A percentile compares a stretch with the other conserved stretches of the same genome.
Conservation (phyloP, 352 stramenopile genomes). For the Blastocystis sp. region DNA sequence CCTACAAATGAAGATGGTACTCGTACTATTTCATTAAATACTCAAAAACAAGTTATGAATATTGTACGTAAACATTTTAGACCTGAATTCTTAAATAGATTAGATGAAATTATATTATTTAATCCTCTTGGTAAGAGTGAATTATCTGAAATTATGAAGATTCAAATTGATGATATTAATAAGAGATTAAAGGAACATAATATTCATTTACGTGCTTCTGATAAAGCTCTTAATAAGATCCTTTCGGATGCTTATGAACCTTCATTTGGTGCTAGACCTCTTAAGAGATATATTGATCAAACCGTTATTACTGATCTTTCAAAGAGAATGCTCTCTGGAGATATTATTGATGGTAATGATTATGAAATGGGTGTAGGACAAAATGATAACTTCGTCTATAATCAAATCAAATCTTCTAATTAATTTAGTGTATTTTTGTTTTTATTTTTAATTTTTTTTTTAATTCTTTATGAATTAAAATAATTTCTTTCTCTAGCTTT, state of each 20-base stretch:
- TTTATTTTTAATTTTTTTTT: too few relatives aligned
- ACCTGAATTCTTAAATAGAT: slow-evolving; percentile 80
- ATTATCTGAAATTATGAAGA: slow-evolving; percentile 68
- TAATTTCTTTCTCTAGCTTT: too few relatives aligned
- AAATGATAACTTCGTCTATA: too few relatives aligned
- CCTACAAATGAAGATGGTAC: slow-evolving; percentile 52
- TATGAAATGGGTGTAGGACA: not conserved
- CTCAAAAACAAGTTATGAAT: slow-evolving; percentile 59
- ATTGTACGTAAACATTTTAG: slow-evolving; percentile 63
- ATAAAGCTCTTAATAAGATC: slow-evolving; percentile 63
- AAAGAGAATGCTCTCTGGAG: slow-evolving; percentile 17
- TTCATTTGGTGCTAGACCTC: slow-evolving; percentile 72
- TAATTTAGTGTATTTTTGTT: too few relatives aligned
- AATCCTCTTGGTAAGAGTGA: slow-evolving; percentile 64
- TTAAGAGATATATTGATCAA: slow-evolving; percentile 80
- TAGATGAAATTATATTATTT: slow-evolving; percentile 86
- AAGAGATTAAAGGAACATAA: slow-evolving; percentile 57
- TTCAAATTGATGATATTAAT: slow-evolving; percentile 59
- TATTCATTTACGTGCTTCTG: slow-evolving; percentile 51
- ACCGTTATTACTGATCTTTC: slow-evolving; percentile 64
- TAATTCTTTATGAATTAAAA: too few relatives aligned
- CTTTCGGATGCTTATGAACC: slow-evolving; percentile 70
- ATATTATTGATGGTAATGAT: not conserved
- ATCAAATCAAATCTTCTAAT: too few relatives aligned
- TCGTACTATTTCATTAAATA: slow-evolving; percentile 2